Evolutionary conservation across 2,329 filamentous ascomycete genomes (phyloP), one percentile per base, ranked within the genome.

Genomic region (Phaeomoniella chlamydospora): DNA sequence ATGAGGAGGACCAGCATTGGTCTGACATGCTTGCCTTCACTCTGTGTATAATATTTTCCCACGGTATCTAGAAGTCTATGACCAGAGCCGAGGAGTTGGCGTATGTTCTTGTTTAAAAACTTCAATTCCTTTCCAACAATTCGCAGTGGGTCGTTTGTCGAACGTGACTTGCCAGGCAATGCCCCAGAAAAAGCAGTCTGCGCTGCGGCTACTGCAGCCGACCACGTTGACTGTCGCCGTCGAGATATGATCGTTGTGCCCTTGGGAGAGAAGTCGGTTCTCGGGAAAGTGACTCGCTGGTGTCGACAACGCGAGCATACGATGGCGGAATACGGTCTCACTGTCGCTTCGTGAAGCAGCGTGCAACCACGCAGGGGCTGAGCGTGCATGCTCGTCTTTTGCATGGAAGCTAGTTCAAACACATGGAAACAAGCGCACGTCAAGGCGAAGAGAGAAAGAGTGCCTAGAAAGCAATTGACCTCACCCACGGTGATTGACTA

Each of bases 81-180:
- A 4, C 88, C 88, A 0, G 87, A 94, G 4, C 88, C 88, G 12
- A 96, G 66, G n/a, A 96, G 68, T 53, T 92, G 82, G 41, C 84
- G 73, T 58, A 96, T 93, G 50, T 96, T 94, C 37, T 86, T 86
- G 9, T 83, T 94, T 51, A 96, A 64, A 49, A 87, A 92, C 60
- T 93, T 90, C 77, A 98, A 84, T 67, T 96, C 88, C 62, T 94
- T 92, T 43, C 84, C 88, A 19, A 96, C 87, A 19, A 84, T 80
- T 42, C 83, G 75, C 51, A 96, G 70, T 19, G 88, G 88, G 56
- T 96, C 88, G 50, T 94, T 74, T 42, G 77, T 73, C 29, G 57
- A 52, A 33, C 50, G 48, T 43, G 53, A 57, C 18, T 51, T 41
- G 31, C 18, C 36, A 17, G 47, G 59, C 26, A 63, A 48, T 26